Base-by-base conservation (phyloP, 2,329 filamentous ascomycete genomes). In the Claviceps sp. region DNA sequence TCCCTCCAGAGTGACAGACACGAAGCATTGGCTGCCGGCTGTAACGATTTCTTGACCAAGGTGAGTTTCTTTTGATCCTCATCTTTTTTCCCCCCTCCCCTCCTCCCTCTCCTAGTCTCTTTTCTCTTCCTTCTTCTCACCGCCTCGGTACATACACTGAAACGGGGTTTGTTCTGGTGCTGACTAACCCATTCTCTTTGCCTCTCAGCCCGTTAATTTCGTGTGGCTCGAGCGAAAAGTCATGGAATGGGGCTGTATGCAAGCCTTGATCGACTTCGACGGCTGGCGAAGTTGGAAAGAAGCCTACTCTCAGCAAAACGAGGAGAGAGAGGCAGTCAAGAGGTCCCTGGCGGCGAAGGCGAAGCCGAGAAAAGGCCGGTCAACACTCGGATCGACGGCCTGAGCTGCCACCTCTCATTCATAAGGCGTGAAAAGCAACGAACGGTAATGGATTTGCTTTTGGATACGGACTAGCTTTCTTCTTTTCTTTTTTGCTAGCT, bases 201-300 rank as follows among this genome's bases (percentile, higher is more conserved):
- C 8, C n/a, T 14, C 42, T 44, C 63, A 95, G 88, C 93, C 93
- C 19, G 91, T 98, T 59, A 95, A 95, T 66, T 96, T 96, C 64
- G 86, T 94, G 54, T 98, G 91, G 90, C 80, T 98, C 26, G 89
- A 96, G 67, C 82, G 91, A 53, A 98, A 98, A 68, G 90, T 97
- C 60, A 96, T 94, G 71, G 93, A 98, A 74, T 98, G 93, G 93
- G 93, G 93, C 52, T 97, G 93, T 73, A 98, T 98, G 93, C 93
- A 97, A 72, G 93, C 93, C 10, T 77, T 98, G 24, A 97, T 98
- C 62, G 93, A 98, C 71, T 97, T 93, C 65, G 91, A 97, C 65
- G 93, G 93, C 56, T 98, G 93, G 93, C 81, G 90, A 52, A 89
- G 89, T 68, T 98, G 93, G 93, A 95, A 95, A 67, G 87, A 93